phyloP scores from a whole-genome alignment of 495 filamentous ascomycete species.

The Geopyxis carbonaria region DNA sequence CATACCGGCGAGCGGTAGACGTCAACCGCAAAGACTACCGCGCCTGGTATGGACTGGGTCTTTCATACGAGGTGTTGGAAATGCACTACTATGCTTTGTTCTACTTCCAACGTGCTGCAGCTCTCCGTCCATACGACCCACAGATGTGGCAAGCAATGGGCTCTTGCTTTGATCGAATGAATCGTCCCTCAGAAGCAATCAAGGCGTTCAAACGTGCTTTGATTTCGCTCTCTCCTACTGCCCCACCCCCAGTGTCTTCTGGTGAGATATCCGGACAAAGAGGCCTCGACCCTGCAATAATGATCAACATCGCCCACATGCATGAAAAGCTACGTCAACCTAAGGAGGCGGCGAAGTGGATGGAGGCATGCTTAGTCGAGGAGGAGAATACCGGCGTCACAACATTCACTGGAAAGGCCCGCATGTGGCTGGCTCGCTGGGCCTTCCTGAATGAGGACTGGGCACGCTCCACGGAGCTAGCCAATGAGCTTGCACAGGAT shows the following conservation, averaged over 20 bases:
- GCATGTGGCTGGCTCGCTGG: constrained; percentile 83
- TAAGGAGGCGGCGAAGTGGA: constrained; percentile 71
- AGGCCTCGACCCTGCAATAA: constrained; percentile 72
- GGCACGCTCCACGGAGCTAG: constrained; percentile 57
- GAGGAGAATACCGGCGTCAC: constrained; percentile 72
- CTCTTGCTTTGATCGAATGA: constrained; percentile 75
- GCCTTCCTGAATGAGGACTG: constrained; percentile 60
- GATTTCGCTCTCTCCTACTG: constrained; percentile 37
- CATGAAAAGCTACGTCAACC: constrained; percentile 62
- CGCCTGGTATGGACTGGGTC: constrained; percentile 94
- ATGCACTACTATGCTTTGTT: constrained; percentile 94
- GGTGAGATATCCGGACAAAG: constrained; percentile 26
- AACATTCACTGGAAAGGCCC: constrained; percentile 69
- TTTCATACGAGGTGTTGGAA: constrained; percentile 93
- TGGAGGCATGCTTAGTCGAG: constrained; percentile 86
- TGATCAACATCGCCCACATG: constrained; percentile 76
- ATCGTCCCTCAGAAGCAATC: constrained; percentile 65
- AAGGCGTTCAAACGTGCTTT: constrained; percentile 87
- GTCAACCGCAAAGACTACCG: constrained; percentile 94
- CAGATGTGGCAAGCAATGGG: constrained; percentile 99
- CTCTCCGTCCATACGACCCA: constrained; percentile 74
- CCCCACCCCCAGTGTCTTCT: neutral
- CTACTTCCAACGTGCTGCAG: constrained; percentile 93
- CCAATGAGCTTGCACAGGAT: constrained; percentile 84
- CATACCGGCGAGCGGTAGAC: constrained; percentile 88